Evolutionary conservation across 257 asterid species (phyloP).

Genomic region (Scutellaria galericulata): DNA sequence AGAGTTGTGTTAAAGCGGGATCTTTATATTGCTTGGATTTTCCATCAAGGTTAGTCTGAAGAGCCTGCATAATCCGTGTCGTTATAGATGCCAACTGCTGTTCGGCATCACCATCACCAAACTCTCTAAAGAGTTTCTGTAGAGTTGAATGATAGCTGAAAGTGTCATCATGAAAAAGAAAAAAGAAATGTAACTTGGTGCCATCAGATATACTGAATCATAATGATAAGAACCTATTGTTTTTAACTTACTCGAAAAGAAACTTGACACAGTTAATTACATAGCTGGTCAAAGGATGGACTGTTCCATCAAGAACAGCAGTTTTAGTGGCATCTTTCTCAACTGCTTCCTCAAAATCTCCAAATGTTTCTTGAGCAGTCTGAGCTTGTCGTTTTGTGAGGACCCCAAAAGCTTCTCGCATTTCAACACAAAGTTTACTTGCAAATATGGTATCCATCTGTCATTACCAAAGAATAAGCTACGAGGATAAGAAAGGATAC

Average conservation of each 20-base stretch:
- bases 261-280: constrained; percentile 93
- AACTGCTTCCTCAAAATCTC: constrained; percentile 97
- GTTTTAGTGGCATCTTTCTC: constrained; percentile 96
- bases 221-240: background rate
- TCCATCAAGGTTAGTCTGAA: constrained; percentile 85
- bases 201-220: background rate
- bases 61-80: constrained; percentile 86
- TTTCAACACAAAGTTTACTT: constrained; percentile 70
- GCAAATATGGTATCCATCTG: constrained; percentile 76
- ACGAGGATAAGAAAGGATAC: constrained; percentile 8
- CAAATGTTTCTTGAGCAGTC: constrained; percentile 93
- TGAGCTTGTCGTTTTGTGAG: constrained; percentile 82
- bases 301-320: constrained; percentile 97
- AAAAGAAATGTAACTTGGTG: constrained; percentile 1
- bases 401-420: constrained; percentile 70
- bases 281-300: constrained; percentile 96
- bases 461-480: constrained; percentile 28
- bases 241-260: constrained; percentile 77
- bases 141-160: constrained; percentile 90
- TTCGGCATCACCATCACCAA: constrained; percentile 55
- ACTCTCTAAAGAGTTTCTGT: constrained; percentile 76
- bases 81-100: constrained; percentile 73
- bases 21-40: constrained; percentile 95
- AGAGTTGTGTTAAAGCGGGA: constrained; percentile 89
- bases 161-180: constrained; percentile 30